Evolutionary conservation across 352 stramenopile species (phyloP), one percentile per base, ranked within the genome.

Genomic region (Hyaloperonospora brassicae): DNA sequence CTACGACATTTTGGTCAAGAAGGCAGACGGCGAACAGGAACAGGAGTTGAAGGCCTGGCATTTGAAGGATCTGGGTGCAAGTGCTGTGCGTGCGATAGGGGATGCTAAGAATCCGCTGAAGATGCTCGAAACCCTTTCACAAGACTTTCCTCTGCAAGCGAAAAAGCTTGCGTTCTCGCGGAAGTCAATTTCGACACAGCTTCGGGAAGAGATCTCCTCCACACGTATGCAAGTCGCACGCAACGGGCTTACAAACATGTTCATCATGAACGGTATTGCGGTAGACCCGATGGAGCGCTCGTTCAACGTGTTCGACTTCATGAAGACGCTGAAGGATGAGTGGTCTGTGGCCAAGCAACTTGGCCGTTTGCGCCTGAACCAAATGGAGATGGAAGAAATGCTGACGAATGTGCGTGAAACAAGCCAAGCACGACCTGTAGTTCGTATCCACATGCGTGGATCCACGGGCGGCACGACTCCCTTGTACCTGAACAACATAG

Each of bases 241-340:
- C 8, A 64, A 34, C 11, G 62, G 64, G 24, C 56, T 88, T 1
- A 69, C 73, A 24, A 78, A 89, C 64, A 79, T 78, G 22, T 79
- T 97, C 9, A 70, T 96, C 25, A 50, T 97, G 55, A 97, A 97
- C 50, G 90, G 88, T 17, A 87, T 91, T 44, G 56, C 66, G 9
- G 59, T 97, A 8, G 78, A 95, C 48, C 72, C 89, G 9, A 84
- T 70, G 49, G 74, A 87, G 47, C 69, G 72, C 1, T 93, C 85
- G 7, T 97, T 97, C 60, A 97, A 97, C 66, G 69, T 95, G 14
- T 97, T 97, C 45, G 75, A 95, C 52, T 88, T 97, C 17, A 73
- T 96, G 61, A 76, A 73, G 27, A 76, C 64, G 7, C 52, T 97
- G 14, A 86, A 88, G 49, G 68, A 75, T 10, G 86, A 95, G 50